Percentiles rank a stretch among this genome's conserved stretches.
These are phyloP conservation scores for Phytopythium vexans DNA, from an alignment of 352 stramenopile species.

Conservation along the genomic window DNA sequence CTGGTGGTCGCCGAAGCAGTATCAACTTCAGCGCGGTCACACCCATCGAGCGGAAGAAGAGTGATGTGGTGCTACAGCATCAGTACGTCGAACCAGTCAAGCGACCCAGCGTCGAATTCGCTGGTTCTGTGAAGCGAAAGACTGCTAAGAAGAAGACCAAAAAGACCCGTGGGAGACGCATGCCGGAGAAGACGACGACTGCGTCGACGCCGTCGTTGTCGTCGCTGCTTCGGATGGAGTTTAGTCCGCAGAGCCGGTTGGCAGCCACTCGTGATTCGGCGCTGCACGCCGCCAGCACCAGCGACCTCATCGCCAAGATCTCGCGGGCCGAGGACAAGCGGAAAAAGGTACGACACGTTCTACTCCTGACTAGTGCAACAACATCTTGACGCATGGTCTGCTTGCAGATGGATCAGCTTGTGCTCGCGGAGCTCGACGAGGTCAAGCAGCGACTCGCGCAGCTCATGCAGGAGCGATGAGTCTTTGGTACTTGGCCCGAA, in stretches of 20 bases:
- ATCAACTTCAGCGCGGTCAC: not conserved
- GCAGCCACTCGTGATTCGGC: not conserved
- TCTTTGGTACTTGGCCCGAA: not conserved
- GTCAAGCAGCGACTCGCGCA: conserved; percentile 61
- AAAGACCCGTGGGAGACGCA: too few species aligned
- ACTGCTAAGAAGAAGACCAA: conserved; percentile 12
- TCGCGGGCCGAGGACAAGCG: conserved; percentile 48
- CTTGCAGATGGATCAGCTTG: conserved; percentile 49
- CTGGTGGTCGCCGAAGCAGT: not conserved
- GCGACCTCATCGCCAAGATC: conserved; percentile 39
- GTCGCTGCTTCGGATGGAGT: conserved; percentile 30
- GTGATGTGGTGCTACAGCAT: too few species aligned
- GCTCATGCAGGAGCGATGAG: conserved; percentile 24
- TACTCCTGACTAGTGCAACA: not conserved
- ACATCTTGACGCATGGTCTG: not conserved
- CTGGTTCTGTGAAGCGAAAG: conserved; percentile 2
- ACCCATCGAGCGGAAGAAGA: not conserved
- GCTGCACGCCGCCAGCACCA: conserved; percentile 13
- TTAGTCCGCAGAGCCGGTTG: conserved; percentile 11
- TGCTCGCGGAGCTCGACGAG: conserved; percentile 60
- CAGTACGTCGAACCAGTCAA: too few species aligned
- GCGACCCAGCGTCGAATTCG: not conserved
- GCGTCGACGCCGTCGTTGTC: conserved; percentile 20
- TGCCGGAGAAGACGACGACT: conserved; percentile 9
- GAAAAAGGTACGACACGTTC: conserved; percentile 39